Conservation (phyloP, 2,329 filamentous ascomycete genomes). For the Colletotrichum navitas region DNA sequence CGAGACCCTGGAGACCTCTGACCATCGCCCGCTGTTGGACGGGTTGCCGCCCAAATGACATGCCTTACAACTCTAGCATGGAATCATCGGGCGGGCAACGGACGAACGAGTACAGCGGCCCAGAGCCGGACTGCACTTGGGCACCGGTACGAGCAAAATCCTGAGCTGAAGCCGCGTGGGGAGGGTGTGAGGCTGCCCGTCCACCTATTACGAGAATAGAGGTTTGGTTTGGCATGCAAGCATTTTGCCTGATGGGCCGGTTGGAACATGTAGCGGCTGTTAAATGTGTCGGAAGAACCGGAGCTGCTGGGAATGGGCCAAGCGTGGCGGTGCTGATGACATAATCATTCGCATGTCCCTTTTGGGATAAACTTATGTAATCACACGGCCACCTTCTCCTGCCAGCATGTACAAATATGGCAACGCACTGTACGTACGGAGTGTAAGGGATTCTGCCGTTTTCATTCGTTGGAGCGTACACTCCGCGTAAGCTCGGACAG, state of each 20-base stretch:
- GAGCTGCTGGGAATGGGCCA: neutral
- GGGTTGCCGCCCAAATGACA: neutral
- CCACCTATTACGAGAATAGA: conserved; percentile 9
- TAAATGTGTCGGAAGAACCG: too few relatives aligned
- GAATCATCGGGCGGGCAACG: neutral
- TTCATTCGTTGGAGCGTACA: conserved; percentile 12
- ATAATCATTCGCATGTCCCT: neutral
- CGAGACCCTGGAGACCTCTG: neutral
- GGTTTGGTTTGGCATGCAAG: neutral
- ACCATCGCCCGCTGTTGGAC: neutral
- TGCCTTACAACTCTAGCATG: neutral
- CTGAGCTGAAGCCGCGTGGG: conserved; percentile 2
- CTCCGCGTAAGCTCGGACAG: conserved; percentile 17
- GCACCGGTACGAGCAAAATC: conserved; percentile 21
- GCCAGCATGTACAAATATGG: too few relatives aligned
- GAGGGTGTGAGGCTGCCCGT: neutral
- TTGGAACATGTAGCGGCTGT: neutral
- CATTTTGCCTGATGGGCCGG: neutral
- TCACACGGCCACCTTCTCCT: neutral
- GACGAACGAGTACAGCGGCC: conserved; percentile 5
- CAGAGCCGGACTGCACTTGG: conserved; percentile 26
- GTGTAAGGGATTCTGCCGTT: neutral
- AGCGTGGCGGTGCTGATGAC: conserved; percentile 37
- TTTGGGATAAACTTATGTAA: neutral
- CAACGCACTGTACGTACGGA: neutral